Percentiles rank a stretch among this genome's conserved stretches.
phyloP scores from a whole-genome alignment of 257 asterid genomes.

The Paulownia fortunei region DNA sequence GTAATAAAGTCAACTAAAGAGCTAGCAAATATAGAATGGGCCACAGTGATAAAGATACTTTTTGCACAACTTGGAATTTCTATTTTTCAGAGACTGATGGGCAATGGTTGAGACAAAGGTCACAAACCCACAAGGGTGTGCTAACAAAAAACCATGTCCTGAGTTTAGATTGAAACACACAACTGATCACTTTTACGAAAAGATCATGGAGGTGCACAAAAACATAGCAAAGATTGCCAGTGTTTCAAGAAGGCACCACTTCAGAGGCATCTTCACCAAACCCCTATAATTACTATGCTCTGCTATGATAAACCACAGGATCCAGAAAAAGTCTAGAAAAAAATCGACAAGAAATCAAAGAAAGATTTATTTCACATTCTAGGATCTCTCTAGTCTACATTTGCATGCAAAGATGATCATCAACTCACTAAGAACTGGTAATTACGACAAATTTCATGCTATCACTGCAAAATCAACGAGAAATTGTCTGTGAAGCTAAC shows the following conservation, averaged over 20 bases:
- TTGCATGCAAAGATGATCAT: background rate
- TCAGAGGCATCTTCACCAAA: background rate
- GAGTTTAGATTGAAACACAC: background rate
- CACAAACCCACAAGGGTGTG: background rate
- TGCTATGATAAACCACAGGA: background rate
- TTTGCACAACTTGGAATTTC: background rate
- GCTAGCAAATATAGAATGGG: background rate
- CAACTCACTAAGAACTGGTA: background rate
- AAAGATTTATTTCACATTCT: background rate
- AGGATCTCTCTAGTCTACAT: background rate
- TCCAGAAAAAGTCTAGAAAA: background rate
- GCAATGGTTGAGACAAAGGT: background rate
- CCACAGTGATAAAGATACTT: background rate
- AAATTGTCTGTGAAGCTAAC: background rate
- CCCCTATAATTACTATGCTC: background rate
- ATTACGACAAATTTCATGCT: background rate
- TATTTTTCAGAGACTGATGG: background rate
- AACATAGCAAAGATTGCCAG: background rate
- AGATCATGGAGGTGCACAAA: background rate
- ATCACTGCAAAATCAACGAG: background rate
- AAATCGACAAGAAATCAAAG: background rate
- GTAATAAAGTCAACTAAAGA: background rate
- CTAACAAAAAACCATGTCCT: background rate
- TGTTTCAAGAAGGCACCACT: background rate
- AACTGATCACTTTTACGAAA: background rate